Conservation (phyloP, 352 stramenopile species). For the Globisporangium cystogenes region DNA sequence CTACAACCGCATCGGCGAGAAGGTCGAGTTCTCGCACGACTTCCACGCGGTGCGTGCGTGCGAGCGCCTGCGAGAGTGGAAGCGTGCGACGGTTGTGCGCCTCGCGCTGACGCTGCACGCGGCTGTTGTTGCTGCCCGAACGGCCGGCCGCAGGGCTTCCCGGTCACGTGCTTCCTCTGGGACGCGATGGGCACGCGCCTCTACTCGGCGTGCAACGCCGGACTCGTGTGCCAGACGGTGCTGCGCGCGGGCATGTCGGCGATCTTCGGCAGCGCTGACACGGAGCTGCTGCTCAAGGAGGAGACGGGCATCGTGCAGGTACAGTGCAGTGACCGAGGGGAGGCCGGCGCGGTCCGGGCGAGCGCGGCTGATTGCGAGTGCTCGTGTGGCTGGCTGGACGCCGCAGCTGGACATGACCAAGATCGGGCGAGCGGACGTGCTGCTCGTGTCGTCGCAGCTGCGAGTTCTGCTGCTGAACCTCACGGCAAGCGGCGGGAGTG, state of each 20-base stretch:
- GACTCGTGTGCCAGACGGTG: slow-evolving; percentile 72
- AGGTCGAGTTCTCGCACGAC: slow-evolving; percentile 85
- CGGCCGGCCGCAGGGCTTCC: slow-evolving; percentile 36
- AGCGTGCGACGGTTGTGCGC: too few species aligned
- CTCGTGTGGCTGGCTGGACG: too few species aligned
- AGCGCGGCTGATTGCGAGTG: slow-evolving; percentile 37
- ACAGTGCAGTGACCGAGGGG: background rate
- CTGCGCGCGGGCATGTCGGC: slow-evolving; percentile 75
- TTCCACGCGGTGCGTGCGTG: slow-evolving; percentile 50
- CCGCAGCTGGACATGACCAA: slow-evolving; percentile 61
- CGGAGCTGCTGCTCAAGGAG: slow-evolving; percentile 81
- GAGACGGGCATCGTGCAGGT: slow-evolving; percentile 84
- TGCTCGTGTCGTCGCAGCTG: slow-evolving; percentile 82
- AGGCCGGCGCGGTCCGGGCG: background rate
- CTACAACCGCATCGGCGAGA: slow-evolving; percentile 86
- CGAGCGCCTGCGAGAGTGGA: too few species aligned
- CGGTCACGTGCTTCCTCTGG: slow-evolving; percentile 81
- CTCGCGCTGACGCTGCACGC: too few species aligned
- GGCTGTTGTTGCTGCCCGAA: too few species aligned
- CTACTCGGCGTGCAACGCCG: slow-evolving; percentile 79
- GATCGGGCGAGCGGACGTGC: slow-evolving; percentile 44
- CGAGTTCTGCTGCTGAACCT: slow-evolving; percentile 78
- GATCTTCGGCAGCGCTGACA: slow-evolving; percentile 78
- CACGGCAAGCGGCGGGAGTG: slow-evolving; percentile 55
- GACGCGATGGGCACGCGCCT: slow-evolving; percentile 58